These are phyloP conservation scores for Neocucurbitaria cava DNA, from an alignment of 2,329 filamentous ascomycete genomes.

Conservation along the genomic window DNA sequence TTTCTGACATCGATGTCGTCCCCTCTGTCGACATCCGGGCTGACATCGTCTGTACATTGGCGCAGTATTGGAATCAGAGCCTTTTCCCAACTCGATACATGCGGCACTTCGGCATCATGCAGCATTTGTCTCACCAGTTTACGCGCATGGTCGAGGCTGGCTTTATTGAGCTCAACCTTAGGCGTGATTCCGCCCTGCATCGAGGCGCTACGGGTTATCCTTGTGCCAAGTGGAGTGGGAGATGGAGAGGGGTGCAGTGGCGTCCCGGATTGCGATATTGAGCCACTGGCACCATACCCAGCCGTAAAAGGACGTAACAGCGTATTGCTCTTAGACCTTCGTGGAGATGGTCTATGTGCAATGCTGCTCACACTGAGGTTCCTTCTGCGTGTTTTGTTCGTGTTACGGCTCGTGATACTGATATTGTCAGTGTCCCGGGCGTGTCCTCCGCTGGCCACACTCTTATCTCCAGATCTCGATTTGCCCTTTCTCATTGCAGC, in stretches of 20 bases:
- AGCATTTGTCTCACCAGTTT: conserved; percentile 84
- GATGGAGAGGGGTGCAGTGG: conserved; percentile 36
- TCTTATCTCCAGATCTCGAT: conserved; percentile 75
- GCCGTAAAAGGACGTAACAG: conserved; percentile 59
- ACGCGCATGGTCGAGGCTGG: conserved; percentile 87
- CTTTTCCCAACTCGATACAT: conserved; percentile 82
- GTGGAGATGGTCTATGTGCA: conserved; percentile 74
- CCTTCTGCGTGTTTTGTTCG: conserved; percentile 72
- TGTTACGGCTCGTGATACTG: conserved; percentile 70
- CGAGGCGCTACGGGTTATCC: conserved; percentile 75
- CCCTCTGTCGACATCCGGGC: conserved; percentile 86
- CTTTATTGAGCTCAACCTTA: conserved; percentile 83
- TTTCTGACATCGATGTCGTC: conserved; percentile 98
- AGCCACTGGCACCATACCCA: conserved; percentile 38
- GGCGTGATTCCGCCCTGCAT: conserved; percentile 77
- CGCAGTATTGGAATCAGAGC: conserved; percentile 89
- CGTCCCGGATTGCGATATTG: conserved; percentile 25
- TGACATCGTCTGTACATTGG: conserved; percentile 90
- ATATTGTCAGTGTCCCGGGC: conserved; percentile 69
- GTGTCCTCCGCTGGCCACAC: conserved; percentile 65
- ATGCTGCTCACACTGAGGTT: conserved; percentile 86
- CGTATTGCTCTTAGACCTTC: conserved; percentile 64
- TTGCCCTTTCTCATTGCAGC: conserved; percentile 78
- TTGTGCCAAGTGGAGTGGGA: conserved; percentile 41
- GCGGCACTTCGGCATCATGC: conserved; percentile 75